These are phyloP conservation scores for Amesomyces nigricolor DNA, from an alignment of 2,329 filamentous ascomycete species.

Conservation along the genomic window DNA sequence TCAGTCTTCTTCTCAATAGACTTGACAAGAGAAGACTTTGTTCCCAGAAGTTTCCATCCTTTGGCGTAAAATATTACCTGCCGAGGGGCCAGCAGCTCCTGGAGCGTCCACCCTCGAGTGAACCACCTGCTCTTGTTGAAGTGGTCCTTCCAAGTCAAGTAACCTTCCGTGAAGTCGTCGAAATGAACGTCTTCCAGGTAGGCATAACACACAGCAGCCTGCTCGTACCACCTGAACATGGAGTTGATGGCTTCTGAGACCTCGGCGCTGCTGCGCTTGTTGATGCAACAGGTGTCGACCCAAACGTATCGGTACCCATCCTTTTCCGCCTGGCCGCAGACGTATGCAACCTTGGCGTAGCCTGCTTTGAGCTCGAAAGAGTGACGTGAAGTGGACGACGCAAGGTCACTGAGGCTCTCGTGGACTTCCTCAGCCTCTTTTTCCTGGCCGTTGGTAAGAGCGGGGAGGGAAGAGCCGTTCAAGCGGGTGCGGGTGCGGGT, in stretches of 20 bases:
- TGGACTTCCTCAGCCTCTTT: conserved; percentile 3
- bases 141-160: conserved; percentile 20
- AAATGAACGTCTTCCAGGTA: conserved; percentile 31
- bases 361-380: conserved; percentile 25
- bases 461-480: not conserved
- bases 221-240: conserved; percentile 33
- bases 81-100: conserved; percentile 23
- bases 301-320: conserved; percentile 31
- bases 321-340: conserved; percentile 27
- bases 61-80: conserved; percentile 24
- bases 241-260: conserved; percentile 35
- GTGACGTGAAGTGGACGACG: conserved; percentile 3
- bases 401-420: not conserved
- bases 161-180: conserved; percentile 14
- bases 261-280: conserved; percentile 33
- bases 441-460: conserved; percentile 8
- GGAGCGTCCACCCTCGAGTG: conserved; percentile 23
- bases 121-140: conserved; percentile 23
- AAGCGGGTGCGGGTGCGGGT: conserved; percentile 4
- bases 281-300: conserved; percentile 37
- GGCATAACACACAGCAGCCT: conserved; percentile 30
- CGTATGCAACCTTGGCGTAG: conserved; percentile 32
- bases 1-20: conserved; percentile 17
- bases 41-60: conserved; percentile 23
- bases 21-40: conserved; percentile 21